phyloP scores from a whole-genome alignment of 1,284 basidiomycete species.

The Marasmius tenuissimus region DNA sequence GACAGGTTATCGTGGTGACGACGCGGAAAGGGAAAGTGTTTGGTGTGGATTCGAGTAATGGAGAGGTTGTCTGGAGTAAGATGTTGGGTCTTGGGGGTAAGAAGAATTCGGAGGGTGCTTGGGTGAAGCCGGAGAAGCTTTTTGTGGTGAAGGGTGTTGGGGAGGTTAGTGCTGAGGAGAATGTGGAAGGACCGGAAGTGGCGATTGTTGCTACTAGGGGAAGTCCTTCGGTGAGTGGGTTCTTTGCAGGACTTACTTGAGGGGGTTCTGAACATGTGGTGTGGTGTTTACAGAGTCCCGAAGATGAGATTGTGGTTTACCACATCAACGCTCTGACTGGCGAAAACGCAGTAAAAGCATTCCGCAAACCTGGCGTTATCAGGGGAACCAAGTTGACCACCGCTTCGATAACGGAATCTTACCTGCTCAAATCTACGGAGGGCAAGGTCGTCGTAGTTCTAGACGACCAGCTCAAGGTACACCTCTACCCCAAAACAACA shows the following conservation, averaged over 20 bases:
- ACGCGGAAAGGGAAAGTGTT: constrained; percentile 78
- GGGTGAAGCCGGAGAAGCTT: constrained; percentile 56
- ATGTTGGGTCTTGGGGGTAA: constrained; percentile 62
- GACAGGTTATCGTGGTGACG: constrained; percentile 79
- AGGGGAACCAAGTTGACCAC: constrained; percentile 61
- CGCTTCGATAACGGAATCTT: constrained; percentile 60
- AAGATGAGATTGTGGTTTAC: constrained; percentile 70
- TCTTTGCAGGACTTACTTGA: constrained; percentile 2
- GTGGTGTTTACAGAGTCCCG: constrained; percentile 38
- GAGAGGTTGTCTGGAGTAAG: constrained; percentile 75
- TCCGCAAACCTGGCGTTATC: constrained; percentile 33
- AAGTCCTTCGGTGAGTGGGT: constrained; percentile 55
- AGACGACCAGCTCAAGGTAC: constrained; percentile 69
- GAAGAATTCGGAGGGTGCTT: constrained; percentile 55
- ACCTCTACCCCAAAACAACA: constrained; percentile 63
- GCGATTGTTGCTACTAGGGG: constrained; percentile 61
- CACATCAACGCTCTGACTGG: constrained; percentile 82
- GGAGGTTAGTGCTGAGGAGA: constrained; percentile 38
- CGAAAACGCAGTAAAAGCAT: constrained; percentile 39
- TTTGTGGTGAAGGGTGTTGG: constrained; percentile 52
- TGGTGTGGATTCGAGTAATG: constrained; percentile 80
- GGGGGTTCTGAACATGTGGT: constrained; percentile 5
- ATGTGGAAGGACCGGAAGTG: constrained; percentile 44
- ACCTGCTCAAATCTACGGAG: constrained; percentile 43
- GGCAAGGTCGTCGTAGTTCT: constrained; percentile 58